Evolutionary conservation across 2,329 filamentous ascomycete genomes (phyloP).

Genomic region (Trichoderma sp.): DNA sequence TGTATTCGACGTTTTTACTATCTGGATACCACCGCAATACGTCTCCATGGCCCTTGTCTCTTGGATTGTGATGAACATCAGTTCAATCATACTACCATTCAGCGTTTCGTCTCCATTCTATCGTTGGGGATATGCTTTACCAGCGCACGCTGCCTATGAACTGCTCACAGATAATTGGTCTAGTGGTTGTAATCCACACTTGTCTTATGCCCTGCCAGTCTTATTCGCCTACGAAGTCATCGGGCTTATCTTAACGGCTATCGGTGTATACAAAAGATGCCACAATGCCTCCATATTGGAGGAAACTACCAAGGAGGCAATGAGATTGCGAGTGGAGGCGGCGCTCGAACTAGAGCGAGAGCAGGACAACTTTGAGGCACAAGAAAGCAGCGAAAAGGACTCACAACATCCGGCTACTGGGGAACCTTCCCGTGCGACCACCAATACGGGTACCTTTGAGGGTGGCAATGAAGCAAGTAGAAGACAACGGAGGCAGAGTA

Average conservation of each 20-base stretch:
- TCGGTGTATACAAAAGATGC: constrained; percentile 23
- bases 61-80: constrained; percentile 26
- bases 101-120: constrained; percentile 24
- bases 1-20: constrained; percentile 25
- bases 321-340: constrained; percentile 18
- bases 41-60: constrained; percentile 25
- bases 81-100: constrained; percentile 24
- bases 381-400: neutral
- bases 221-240: constrained; percentile 25
- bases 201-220: constrained; percentile 23
- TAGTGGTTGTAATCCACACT: constrained; percentile 25
- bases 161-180: constrained; percentile 25
- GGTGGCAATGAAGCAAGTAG: neutral
- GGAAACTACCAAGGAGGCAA: constrained; percentile 21
- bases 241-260: constrained; percentile 17
- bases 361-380: neutral
- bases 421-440: neutral
- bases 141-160: constrained; percentile 25
- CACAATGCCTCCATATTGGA: constrained; percentile 22
- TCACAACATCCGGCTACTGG: neutral
- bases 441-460: neutral
- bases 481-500: constrained; percentile 2
- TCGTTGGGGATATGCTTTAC: constrained; percentile 23
- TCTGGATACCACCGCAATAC: constrained; percentile 26
- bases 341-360: constrained; percentile 17